These are phyloP conservation scores for Auxenochlorella pyrenoidosa DNA, from an alignment of 139 green algal species.

Conservation along the genomic window DNA sequence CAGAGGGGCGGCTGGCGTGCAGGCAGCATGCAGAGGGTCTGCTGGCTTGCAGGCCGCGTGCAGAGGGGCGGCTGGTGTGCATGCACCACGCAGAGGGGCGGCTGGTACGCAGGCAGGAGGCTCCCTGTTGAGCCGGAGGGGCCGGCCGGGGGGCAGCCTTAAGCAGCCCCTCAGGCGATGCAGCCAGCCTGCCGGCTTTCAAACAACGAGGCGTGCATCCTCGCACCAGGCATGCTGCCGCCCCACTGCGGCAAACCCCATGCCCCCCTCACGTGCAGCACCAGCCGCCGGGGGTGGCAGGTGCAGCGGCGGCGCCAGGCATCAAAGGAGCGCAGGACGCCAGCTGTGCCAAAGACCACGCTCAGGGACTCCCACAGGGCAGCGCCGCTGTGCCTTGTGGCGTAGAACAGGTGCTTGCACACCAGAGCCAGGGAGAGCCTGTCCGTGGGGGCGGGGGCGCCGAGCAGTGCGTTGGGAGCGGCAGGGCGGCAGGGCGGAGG, in stretches of 20 bases:
- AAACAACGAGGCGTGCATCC: no score
- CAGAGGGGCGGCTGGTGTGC: no score
- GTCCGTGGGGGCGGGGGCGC: no score
- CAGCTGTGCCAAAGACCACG: neutral
- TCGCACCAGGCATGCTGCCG: neutral
- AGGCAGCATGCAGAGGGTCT: no score
- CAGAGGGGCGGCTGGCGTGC: no score
- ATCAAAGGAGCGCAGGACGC: neutral
- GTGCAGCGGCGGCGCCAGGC: neutral
- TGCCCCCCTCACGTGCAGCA: neutral
- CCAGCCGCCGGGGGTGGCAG: neutral
- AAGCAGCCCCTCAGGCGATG: no score
- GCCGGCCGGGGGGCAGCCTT: no score
- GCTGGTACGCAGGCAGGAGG: no score
- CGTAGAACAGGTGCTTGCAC: conserved; percentile 18
- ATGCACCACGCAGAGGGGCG: no score
- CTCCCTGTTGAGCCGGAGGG: no score
- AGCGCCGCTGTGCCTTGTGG: neutral
- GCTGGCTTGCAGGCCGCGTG: no score
- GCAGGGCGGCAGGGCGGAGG: neutral
- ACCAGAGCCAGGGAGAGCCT: neutral
- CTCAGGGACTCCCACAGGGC: neutral
- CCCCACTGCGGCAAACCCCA: neutral
- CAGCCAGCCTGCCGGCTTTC: no score
- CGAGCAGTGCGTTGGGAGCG: neutral